Evolutionary conservation across 1,139 yeast species (phyloP), one percentile per base, ranked within the genome.

Genomic region (Kurtzmaniella quercitrusa): DNA sequence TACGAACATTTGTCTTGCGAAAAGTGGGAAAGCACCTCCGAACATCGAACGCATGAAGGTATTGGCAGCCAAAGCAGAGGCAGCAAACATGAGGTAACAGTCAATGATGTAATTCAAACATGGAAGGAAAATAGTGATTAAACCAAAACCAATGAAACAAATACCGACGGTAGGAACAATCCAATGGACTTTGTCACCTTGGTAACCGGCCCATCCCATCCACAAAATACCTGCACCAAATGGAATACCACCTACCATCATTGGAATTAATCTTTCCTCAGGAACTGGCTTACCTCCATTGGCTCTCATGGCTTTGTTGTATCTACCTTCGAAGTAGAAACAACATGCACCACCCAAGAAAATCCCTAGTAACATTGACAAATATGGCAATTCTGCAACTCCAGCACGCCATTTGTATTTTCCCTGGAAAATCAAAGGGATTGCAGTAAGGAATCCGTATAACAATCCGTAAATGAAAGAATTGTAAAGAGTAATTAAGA

Each of bases 1-100:
- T 14, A 70, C 63, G 64, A 89, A 88, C 96, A 90, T 82, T 59
- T 75, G 84, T 25, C 73, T 66, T 2, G 83, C 78, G 55, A 68
- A 67, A 46, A 75, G 69, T 37, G 81, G 75, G 61, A 75, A 70
- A 7, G 68, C 73, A 39, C 76, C 81, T 38, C 79, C 81, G 57
- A 75, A 74, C 14, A 73, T 64, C 2, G 88, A 80, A 71, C 90
- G 77, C 50, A 84, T 61, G 55, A 90, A 81, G 0, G 96, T 82
- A 59, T 88, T 88, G 12, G 85, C 96, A 4, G 97, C 96, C 52
- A 90, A 71, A 1, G 96, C 96, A 21, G 95, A 85, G 4, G 95
- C 95, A 2, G 95, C 93, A 55, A 83, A 81, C 43, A 79, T 58
- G 48, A 85, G 68, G 58, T 86, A 87, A 15, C 85, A 69, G 59